Evolutionary conservation across 139 green algal genomes (phyloP), one percentile per base, ranked within the genome.

Genomic region (Tetraselmis striata): DNA sequence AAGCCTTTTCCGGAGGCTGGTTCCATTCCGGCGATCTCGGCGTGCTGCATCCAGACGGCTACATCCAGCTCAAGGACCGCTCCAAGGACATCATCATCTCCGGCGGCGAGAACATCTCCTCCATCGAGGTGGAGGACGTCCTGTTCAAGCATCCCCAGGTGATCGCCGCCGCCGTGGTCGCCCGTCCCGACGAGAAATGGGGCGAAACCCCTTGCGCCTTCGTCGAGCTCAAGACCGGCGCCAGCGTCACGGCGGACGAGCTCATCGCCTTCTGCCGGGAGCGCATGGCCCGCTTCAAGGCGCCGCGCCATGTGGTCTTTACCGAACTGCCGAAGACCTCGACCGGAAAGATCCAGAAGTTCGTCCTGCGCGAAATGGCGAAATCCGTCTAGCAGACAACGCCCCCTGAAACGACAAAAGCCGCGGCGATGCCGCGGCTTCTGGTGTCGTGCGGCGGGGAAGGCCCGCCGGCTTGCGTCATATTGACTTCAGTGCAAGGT

Each of bases 51-150:
- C 78, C 78, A 2, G 83, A 86, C 31, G 83, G 83, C 24, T 86
- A 86, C 78, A 76, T 79, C 5, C 79, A 86, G 83, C 28, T 86
- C 22, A 86, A 79, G 75, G 83, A 86, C 80, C 45, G 83, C 18
- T 75, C 59, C 28, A 86, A 86, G 67, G 83, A 86, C 81, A 84
- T 86, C 58, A 86, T 86, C 25, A 86, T 86, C 29, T 84, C 83
- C 29, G 83, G 83, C 2, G 83, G 83, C 23, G 83, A 86, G 77
- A 86, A 86, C 76, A 84, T 86, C 24, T 84, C 79, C 30, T 80
- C 31, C 81, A 78, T 78, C 75, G 25, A 78, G 75, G 75, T 78
- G 75, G n/a, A 5, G 75, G 23, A 78, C 23, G 25, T 78, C 26
- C 27, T 86, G 32, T 84, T 81, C n/a, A 32, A 32, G 28, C 78